Evolutionary conservation across 2,329 filamentous ascomycete genomes (phyloP).

Genomic region (Penicillium palitans): DNA sequence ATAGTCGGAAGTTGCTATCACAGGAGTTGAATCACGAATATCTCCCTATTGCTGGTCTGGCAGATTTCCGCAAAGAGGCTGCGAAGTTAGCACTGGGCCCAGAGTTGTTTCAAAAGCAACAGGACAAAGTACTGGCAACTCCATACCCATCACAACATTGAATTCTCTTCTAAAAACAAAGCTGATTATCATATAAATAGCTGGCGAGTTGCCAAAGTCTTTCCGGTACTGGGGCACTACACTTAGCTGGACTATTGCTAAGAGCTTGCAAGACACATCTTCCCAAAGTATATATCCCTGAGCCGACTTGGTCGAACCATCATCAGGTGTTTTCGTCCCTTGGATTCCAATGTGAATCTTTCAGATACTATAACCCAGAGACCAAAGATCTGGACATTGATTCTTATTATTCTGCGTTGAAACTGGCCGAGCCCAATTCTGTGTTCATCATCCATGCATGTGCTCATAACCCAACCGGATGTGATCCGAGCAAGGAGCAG

Average conservation of each 20-base stretch:
- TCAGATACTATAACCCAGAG: conserved; percentile 25
- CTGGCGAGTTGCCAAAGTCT: conserved; percentile 76
- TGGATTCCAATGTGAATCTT: conserved; percentile 62
- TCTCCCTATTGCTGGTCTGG: conserved; percentile 84
- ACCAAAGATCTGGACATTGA: conserved; percentile 23
- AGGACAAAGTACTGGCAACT: conserved; percentile 15
- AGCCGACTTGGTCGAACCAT: conserved; percentile 97
- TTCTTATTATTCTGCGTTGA: conserved; percentile 19
- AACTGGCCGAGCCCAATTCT: conserved; percentile 15
- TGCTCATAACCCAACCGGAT: conserved; percentile 94
- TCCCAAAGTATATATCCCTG: conserved; percentile 72
- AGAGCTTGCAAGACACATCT: conserved; percentile 13
- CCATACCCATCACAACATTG: neutral
- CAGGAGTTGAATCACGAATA: conserved; percentile 94
- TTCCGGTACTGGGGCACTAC: conserved; percentile 67
- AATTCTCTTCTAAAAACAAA: neutral
- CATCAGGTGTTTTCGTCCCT: conserved; percentile 93
- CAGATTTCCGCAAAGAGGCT: conserved; percentile 77
- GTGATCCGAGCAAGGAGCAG: conserved; percentile 85
- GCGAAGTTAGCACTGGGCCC: conserved; percentile 78
- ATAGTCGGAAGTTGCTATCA: conserved; percentile 19
- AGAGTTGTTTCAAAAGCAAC: conserved; percentile 5
- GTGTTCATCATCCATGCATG: conserved; percentile 69
- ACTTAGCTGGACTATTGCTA: conserved; percentile 27
- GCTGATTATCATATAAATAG: conserved; percentile 21